Conservation (phyloP, 208 protist species). For the Trypanosoma platydactyli region DNA sequence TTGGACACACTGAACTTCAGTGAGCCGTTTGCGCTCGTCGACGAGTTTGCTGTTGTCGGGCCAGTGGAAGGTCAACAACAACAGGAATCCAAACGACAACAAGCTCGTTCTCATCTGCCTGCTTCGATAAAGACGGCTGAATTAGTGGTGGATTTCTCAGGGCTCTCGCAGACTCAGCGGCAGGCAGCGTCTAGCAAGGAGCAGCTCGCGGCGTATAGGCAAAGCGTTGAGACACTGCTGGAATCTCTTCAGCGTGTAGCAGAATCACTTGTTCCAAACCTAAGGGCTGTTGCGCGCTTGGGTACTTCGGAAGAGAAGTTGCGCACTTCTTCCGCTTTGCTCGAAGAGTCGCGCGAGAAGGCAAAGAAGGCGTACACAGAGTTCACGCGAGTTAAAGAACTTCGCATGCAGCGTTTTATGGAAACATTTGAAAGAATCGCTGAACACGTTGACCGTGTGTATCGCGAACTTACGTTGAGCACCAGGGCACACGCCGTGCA, state of each 20-base stretch:
- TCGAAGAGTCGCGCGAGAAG: conserved; percentile 72
- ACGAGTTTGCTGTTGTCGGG: conserved; percentile 12
- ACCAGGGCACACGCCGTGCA: conserved; percentile 68
- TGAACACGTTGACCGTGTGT: conserved; percentile 91
- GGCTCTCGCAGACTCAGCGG: conserved; percentile 50
- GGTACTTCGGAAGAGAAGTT: conserved; percentile 72
- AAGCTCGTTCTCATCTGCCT: not conserved
- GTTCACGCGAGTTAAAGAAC: conserved; percentile 88
- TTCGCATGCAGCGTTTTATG: conserved; percentile 91
- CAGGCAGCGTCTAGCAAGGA: conserved; percentile 41
- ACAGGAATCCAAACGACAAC: conserved; percentile 12
- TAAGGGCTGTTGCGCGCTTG: conserved; percentile 72
- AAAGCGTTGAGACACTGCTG: conserved; percentile 52
- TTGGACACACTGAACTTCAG: conserved; percentile 31
- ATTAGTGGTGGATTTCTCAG: conserved; percentile 75
- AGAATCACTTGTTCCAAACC: conserved; percentile 81
- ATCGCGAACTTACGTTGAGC: conserved; percentile 94
- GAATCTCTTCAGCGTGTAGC: conserved; percentile 63
- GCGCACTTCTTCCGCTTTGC: conserved; percentile 59
- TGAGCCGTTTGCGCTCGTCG: conserved; percentile 65
- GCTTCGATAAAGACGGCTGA: conserved; percentile 18
- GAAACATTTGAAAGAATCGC: conserved; percentile 92
- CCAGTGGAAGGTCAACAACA: conserved; percentile 1
- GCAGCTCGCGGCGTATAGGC: conserved; percentile 61
- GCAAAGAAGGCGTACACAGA: conserved; percentile 70